Conservation (phyloP, 306 rosid genomes). For the Datisca glomerata region DNA sequence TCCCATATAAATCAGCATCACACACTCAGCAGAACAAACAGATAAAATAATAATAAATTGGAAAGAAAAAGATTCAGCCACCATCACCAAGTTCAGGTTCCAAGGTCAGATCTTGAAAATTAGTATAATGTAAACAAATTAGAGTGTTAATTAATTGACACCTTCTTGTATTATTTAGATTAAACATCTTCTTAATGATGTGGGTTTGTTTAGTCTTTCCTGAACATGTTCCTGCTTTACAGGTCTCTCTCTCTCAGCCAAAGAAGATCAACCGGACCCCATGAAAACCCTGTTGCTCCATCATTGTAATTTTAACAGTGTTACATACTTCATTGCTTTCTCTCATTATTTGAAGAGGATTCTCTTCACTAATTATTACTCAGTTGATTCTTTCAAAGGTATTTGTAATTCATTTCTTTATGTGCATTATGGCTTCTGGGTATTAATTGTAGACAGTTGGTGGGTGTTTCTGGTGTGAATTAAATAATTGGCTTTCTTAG, state of each 20-base stretch:
- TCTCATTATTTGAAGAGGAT: constrained; percentile 10
- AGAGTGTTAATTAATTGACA: constrained; percentile 1
- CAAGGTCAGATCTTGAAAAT: constrained; percentile 41
- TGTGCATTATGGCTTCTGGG: neutral
- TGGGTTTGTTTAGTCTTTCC: constrained; percentile 18
- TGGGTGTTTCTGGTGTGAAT: constrained; percentile 6
- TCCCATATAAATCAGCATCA: constrained; percentile 6
- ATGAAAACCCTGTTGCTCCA: constrained; percentile 19
- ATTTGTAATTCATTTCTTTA: neutral
- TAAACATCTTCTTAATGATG: neutral
- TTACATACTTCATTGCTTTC: constrained; percentile 8
- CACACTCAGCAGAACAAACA: too few relatives aligned
- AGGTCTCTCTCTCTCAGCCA: constrained; percentile 33
- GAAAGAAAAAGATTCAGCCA: too few relatives aligned
- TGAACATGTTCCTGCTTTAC: constrained; percentile 31
- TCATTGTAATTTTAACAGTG: constrained; percentile 14
- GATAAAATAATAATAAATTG: constrained; percentile 19
- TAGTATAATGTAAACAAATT: constrained; percentile 9
- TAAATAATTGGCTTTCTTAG: constrained; percentile 4
- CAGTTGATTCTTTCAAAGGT: constrained; percentile 9
- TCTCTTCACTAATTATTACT: constrained; percentile 4
- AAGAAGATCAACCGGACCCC: constrained; percentile 23
- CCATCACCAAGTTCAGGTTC: constrained; percentile 22
- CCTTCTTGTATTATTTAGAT: neutral
- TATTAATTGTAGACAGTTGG: constrained; percentile 7